Evolutionary conservation across 257 asterid species (phyloP), one percentile per base, ranked within the genome.

Genomic region (Solanum chmielewskii): DNA sequence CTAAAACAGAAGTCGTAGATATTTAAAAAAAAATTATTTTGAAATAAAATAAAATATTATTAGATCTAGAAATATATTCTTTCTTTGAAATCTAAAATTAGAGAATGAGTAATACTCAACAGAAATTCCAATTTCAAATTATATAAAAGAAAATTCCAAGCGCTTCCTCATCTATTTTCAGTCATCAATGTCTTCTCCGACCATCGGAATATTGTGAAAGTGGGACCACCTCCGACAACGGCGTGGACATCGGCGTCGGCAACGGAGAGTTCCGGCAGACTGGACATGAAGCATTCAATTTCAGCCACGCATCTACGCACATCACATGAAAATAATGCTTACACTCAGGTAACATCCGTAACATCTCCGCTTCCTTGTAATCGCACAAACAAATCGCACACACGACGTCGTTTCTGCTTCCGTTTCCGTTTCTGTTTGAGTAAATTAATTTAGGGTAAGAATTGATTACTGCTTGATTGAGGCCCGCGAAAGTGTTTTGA

Each of bases 291-390:
- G 96, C 94, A 83, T 93, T 94, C 52, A 95, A 90, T 92, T 95
- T 97, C 47, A 97, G 92, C 99, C 99, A 97, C 71, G 96, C 95
- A 82, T 97, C 98, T 4, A 97, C 89, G 8, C 99, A 97, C 89
- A 89, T 92, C 88, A 94, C 93, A 89, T 97, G 98, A 45, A 97
- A 97, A 74, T 90, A 91, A 92, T 97, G 98, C 87, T 85, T 92
- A 68, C 98, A 97, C 18, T 97, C 99, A 1, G 99, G 99, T 89
- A 97, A 82, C 95, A 95, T 89, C 91, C 98, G 88, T 88, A 95
- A 88, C 93, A 94, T 90, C 96, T 97, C 99, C 89, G 93, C 18
- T 10, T 96, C 98, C 89, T 93, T 89, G 44, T 95, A 96, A 90
- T 96, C 98, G 41, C 96, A 93, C 91, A 97, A 41, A 81, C 98